These are phyloP conservation scores for Ustilago hordei DNA, from an alignment of 1,284 basidiomycete genomes.

Conservation along the genomic window DNA sequence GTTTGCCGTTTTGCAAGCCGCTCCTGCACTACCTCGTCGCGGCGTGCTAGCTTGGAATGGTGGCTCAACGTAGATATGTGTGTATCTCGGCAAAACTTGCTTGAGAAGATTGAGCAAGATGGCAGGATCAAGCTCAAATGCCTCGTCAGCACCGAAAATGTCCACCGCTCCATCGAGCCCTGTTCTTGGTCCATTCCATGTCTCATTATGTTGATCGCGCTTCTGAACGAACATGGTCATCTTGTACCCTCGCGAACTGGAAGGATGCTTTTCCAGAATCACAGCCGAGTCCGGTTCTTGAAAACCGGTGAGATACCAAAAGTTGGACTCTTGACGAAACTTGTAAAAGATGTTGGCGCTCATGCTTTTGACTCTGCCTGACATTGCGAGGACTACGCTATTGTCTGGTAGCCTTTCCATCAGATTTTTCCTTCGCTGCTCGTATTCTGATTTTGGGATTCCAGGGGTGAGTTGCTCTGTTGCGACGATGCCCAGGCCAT, in stretches of 20 bases:
- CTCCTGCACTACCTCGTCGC: conserved; percentile 30
- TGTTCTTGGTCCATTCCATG: conserved; percentile 89
- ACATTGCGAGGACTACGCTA: conserved; percentile 82
- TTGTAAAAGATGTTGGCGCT: conserved; percentile 72
- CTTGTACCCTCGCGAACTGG: conserved; percentile 79
- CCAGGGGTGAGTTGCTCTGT: conserved; percentile 83
- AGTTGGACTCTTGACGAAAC: conserved; percentile 78
- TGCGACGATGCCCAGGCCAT: conserved; percentile 48
- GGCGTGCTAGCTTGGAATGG: conserved; percentile 57
- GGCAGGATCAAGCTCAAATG: conserved; percentile 55
- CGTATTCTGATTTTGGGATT: conserved; percentile 84
- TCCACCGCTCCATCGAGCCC: conserved; percentile 59
- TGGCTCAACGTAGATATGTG: conserved; percentile 66
- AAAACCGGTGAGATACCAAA: conserved; percentile 76
- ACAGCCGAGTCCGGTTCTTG: conserved; percentile 91
- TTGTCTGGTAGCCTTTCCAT: conserved; percentile 83
- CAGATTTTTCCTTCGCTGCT: conserved; percentile 78
- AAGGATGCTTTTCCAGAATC: conserved; percentile 71
- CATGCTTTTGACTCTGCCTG: conserved; percentile 87
- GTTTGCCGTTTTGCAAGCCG: conserved; percentile 30
- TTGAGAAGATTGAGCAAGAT: conserved; percentile 58
- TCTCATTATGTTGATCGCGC: conserved; percentile 81
- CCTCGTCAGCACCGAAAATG: conserved; percentile 68
- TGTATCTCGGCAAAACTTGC: conserved; percentile 44
- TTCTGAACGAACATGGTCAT: conserved; percentile 87